A percentile compares a stretch with the other conserved stretches of the same genome.
phyloP scores from a whole-genome alignment of 116 monocot species.

The Iris pallida region DNA sequence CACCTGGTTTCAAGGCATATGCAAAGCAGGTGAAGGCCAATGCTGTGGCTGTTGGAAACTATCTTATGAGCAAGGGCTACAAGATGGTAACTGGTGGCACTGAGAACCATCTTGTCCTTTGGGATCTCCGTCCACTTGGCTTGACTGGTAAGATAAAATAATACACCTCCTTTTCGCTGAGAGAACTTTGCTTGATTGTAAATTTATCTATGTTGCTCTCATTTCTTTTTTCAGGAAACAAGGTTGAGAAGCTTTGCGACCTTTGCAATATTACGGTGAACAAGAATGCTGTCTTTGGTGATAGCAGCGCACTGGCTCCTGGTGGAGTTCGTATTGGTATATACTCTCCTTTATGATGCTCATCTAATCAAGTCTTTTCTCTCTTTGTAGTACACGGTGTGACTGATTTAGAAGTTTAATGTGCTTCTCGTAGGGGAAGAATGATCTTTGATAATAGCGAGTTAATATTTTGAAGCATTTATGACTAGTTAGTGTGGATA shows the following conservation, averaged over 20 bases:
- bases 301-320: constrained; percentile 82
- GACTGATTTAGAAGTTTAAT: not conserved
- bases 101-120: constrained; percentile 90
- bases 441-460: not conserved
- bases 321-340: constrained; percentile 77
- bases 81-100: constrained; percentile 84
- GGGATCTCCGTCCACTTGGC: constrained; percentile 97
- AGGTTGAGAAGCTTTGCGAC: constrained; percentile 90
- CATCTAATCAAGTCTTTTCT: not conserved
- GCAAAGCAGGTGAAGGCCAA: constrained; percentile 35
- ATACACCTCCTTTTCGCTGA: not conserved
- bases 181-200: not conserved
- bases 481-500: not conserved
- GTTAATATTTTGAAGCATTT: not conserved
- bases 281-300: constrained; percentile 89
- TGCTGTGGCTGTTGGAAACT: constrained; percentile 69
- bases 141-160: constrained; percentile 61
- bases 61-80: constrained; percentile 79
- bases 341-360: not conserved
- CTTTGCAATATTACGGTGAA: constrained; percentile 77
- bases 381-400: not conserved
- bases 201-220: not conserved
- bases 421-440: not conserved
- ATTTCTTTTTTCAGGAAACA: constrained; percentile 51
- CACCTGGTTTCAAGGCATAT: constrained; percentile 69